Evolutionary conservation across 2,329 filamentous ascomycete species (phyloP).

Genomic region (Amesomyces nigricolor): DNA sequence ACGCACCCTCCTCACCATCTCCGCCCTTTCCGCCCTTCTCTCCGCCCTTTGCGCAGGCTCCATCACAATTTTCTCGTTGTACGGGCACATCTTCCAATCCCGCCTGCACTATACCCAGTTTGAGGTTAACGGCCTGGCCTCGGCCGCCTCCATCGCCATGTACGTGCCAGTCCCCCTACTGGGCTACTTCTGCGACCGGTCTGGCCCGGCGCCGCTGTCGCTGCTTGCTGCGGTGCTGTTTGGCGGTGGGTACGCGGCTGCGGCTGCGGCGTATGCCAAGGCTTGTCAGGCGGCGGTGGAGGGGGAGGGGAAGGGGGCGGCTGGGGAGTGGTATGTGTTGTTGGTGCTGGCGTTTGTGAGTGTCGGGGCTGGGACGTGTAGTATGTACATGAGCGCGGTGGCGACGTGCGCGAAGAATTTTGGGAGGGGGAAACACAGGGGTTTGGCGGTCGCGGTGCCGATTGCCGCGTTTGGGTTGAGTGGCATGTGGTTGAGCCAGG

Average conservation of each 20-base stretch:
- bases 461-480: slow-evolving; percentile 91
- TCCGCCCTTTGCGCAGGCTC: slow-evolving; percentile 76
- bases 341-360: slow-evolving; percentile 83
- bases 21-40: slow-evolving; percentile 51
- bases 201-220: slow-evolving; percentile 72
- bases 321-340: slow-evolving; percentile 58
- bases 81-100: slow-evolving; percentile 83
- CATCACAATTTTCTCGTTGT: slow-evolving; percentile 89
- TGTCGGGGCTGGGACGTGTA: slow-evolving; percentile 77
- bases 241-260: slow-evolving; percentile 73
- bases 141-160: slow-evolving; percentile 78
- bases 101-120: slow-evolving; percentile 83
- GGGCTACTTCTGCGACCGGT: slow-evolving; percentile 86
- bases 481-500: slow-evolving; percentile 91
- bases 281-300: slow-evolving; percentile 31
- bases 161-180: slow-evolving; percentile 89
- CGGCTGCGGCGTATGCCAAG: slow-evolving; percentile 68
- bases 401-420: slow-evolving; percentile 98
- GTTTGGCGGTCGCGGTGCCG: slow-evolving; percentile 80
- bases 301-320: slow-evolving; percentile 36
- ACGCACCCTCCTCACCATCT: slow-evolving; percentile 30
- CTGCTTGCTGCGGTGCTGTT: slow-evolving; percentile 69
- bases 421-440: slow-evolving; percentile 78
- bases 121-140: slow-evolving; percentile 74
- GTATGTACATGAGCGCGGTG: slow-evolving; percentile 86